These are phyloP conservation scores for Cyathus striatus DNA, from an alignment of 768 basidiomycete species.

Conservation along the genomic window DNA sequence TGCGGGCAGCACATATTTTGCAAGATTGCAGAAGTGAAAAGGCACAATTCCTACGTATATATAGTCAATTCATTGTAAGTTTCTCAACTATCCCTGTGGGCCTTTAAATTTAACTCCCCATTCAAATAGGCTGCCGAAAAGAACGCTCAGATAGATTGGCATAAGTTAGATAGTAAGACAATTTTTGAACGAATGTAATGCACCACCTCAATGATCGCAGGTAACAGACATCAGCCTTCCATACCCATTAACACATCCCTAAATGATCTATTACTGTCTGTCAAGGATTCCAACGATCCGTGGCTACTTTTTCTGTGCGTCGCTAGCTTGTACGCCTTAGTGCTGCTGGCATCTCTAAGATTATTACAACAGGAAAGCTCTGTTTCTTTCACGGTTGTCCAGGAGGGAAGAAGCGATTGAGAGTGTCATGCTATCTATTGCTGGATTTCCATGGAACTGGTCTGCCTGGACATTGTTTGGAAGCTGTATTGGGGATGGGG, in stretches of 20 bases:
- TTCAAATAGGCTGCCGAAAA: constrained; percentile 79
- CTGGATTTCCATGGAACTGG: constrained; percentile 90
- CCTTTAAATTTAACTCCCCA: background rate
- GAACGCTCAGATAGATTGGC: constrained; percentile 79
- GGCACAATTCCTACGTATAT: constrained; percentile 71
- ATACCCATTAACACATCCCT: constrained; percentile 59
- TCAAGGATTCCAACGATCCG: constrained; percentile 62
- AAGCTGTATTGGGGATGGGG: constrained; percentile 73
- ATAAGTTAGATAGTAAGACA: constrained; percentile 69
- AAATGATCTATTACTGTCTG: constrained; percentile 51
- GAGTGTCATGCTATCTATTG: constrained; percentile 67
- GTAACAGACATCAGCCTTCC: constrained; percentile 64
- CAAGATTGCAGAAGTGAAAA: constrained; percentile 63
- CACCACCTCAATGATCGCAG: constrained; percentile 26
- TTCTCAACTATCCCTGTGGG: background rate
- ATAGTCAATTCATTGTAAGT: constrained; percentile 84
- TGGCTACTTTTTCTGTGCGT: constrained; percentile 82
- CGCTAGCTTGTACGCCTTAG: background rate
- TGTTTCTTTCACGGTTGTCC: constrained; percentile 76
- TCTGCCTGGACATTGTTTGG: constrained; percentile 84
- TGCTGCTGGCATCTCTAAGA: constrained; percentile 4
- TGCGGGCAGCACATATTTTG: constrained; percentile 65
- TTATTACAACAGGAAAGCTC: constrained; percentile 55
- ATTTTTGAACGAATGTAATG: background rate
- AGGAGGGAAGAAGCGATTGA: constrained; percentile 87